Conservation (phyloP, 768 basidiomycete genomes). For the Boletellus emodensis region DNA sequence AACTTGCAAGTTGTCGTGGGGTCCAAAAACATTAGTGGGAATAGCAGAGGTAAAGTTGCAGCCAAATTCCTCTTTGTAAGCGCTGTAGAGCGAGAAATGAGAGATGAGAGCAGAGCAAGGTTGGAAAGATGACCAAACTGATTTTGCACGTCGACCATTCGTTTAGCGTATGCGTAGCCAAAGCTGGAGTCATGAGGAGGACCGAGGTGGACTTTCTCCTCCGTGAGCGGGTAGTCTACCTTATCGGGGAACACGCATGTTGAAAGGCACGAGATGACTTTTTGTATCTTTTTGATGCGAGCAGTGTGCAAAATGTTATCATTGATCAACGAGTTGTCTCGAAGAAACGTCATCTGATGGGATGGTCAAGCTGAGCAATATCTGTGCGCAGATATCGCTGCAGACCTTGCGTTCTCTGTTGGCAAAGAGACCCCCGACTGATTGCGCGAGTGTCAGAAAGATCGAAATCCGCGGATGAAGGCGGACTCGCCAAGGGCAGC, state of each 20-base stretch:
- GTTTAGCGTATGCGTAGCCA: constrained; percentile 94
- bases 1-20: constrained; percentile 85
- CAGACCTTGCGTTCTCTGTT: constrained; percentile 92
- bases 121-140: constrained; percentile 49
- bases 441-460: constrained; percentile 4
- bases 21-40: constrained; percentile 96
- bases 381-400: not conserved
- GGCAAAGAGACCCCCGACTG: constrained; percentile 92
- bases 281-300: constrained; percentile 58
- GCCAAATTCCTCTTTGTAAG: constrained; percentile 94
- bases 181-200: constrained; percentile 94
- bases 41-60: constrained; percentile 95
- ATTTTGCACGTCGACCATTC: constrained; percentile 93
- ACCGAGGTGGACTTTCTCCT: constrained; percentile 88
- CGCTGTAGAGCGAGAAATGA: constrained; percentile 42
- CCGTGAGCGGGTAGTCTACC: constrained; percentile 88
- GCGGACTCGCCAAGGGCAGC: constrained; percentile 76
- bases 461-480: not conserved
- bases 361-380: not conserved
- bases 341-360: constrained; percentile 77
- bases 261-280: constrained; percentile 92
- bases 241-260: constrained; percentile 98
- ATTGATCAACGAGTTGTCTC: constrained; percentile 94
- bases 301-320: constrained; percentile 84
- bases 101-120: not conserved